Evolutionary conservation across 352 stramenopile species (phyloP), one percentile per base, ranked within the genome.

Genomic region (Globisporangium nodosum): DNA sequence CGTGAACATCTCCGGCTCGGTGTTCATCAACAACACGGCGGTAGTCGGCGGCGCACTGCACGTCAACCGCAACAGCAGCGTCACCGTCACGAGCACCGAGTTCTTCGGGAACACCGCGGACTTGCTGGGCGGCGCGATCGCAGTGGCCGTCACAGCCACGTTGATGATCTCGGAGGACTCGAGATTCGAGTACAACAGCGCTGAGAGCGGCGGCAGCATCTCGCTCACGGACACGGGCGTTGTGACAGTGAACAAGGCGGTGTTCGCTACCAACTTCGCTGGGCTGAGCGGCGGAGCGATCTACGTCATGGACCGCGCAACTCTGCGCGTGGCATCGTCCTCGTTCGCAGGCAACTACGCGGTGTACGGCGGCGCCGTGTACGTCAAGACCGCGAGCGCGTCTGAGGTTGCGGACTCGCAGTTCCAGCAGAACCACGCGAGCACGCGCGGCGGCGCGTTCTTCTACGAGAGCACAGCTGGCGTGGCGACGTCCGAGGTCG

Each of bases 61-160:
- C 33, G 60, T 73, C 0, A 71, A 85, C n/a, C 66, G 75, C 7
- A 61, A 43, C 12, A 74, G 70, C 2, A 61, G 24, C 1, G 35
- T 78, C 8, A 42, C 16, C 5, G 67, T 73, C 43, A 50, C 21
- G 6, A 49, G 33, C 3, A 78, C 68, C 0, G 21, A 49, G 12
- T 88, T 90, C 42, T 53, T 40, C 3, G 48, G 54, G 24, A 90
- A 90, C 54, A 67, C 37, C 2, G 81, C 81, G 0, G 73, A 87
- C 54, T 33, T 76, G 42, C 47, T 12, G 31, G 81, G 78, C 8
- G 81, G 81, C 27, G 76, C 81, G 0, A 67, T 88, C 42, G 57
- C 55, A 3, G 45, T 52, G 0, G 54, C 64, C 0, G 54, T 72
- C 6, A 69, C 71, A 8, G 58, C 60, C 0, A 68, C 51, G 2